Conservation (phyloP, 169 alveolate species). For the Plasmodium berghei region DNA sequence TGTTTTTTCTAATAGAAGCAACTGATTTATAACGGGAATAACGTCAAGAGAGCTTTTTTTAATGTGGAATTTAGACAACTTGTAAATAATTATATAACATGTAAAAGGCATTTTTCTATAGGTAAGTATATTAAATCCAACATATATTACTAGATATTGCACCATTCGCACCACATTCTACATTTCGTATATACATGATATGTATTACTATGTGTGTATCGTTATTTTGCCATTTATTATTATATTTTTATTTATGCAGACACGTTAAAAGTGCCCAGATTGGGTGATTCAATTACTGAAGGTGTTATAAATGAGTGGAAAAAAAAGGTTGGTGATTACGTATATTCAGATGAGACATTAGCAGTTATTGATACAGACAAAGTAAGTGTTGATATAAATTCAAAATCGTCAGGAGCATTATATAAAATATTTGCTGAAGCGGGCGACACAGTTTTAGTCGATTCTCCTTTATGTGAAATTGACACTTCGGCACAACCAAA, state of each 20-base stretch:
- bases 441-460: constrained; percentile 93
- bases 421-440: constrained; percentile 74
- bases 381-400: constrained; percentile 93
- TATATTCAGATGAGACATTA: constrained; percentile 91
- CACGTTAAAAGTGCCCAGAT: constrained; percentile 85
- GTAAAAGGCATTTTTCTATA: constrained; percentile 69
- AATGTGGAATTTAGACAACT: constrained; percentile 11
- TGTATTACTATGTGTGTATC: no score
- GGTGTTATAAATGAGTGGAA: constrained; percentile 89
- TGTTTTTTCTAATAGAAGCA: constrained; percentile 38
- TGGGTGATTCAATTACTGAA: constrained; percentile 92
- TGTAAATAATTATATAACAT: neutral
- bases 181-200: no score
- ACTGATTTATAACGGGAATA: constrained; percentile 26
- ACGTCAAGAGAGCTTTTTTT: constrained; percentile 29
- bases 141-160: neutral
- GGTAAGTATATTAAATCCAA: constrained; percentile 21
- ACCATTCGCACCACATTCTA: no score
- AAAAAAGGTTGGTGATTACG: constrained; percentile 91
- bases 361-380: constrained; percentile 97
- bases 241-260: constrained; percentile 12
- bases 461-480: constrained; percentile 88
- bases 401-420: constrained; percentile 84
- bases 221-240: neutral
- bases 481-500: constrained; percentile 85